Base-by-base conservation (phyloP, 129 eudicot genomes). In the Scalesia atractyloides region DNA sequence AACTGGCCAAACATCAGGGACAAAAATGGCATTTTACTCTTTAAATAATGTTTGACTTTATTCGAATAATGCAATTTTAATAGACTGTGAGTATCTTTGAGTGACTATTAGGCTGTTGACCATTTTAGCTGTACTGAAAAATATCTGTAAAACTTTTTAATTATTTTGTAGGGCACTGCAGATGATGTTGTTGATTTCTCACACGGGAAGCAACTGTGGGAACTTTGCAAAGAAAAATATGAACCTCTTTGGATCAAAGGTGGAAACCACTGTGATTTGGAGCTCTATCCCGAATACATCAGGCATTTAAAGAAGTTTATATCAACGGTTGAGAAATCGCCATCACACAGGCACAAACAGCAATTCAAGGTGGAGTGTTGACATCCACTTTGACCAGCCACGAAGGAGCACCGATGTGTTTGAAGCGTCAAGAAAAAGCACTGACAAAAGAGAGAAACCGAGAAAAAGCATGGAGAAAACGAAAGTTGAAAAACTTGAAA, bases 231-330 rank as follows among this genome's bases (percentile, higher is more conserved):
- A 58, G 93, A 89, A 68, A 93, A 93, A 71, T 90, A 93, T 48
- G 98, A 93, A 57, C 98, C 98, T 1, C 80, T 93, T 26, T 93
- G 98, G 98, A 76, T 93, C 11, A 84, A 82, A 73, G 98, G 98
- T 5, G 98, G 98, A 24, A 85, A 81, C 75, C 98, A 93, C 73
- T 89, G 98, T 56, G 85, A 93, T 69, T 73, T 93, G 26, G 98
- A 93, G 80, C 86, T 84, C 4, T 86, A 85, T 72, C 98, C 98
- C 13, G 92, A 93, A 37, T 93, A 93, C 77, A 84, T 86, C 33
- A 86, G 77, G 72, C 98, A 93, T 73, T 82, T 93, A 41, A 89
- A 84, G 76, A 93, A 87, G 69, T 93, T 93, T 66, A 82, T 93
- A 39, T 81, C 89, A 24, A 80, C 88, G 1, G 90, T 93, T 2